A percentile compares a stretch with the other conserved stretches of the same genome.
These are phyloP conservation scores for Suhomyces maxii DNA, from an alignment of 1,139 yeast species.

Conservation along the genomic window DNA sequence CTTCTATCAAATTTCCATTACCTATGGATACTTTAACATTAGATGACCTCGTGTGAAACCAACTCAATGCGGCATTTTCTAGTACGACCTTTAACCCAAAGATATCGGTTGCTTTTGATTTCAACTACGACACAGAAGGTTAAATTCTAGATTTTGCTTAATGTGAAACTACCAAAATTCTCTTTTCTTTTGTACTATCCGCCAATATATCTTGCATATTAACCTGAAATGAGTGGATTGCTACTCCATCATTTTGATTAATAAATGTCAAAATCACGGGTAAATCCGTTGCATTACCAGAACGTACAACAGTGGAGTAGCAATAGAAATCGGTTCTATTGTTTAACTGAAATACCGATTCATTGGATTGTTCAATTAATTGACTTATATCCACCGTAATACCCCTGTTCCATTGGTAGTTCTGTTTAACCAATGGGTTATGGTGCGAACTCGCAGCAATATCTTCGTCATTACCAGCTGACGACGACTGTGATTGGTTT, in stretches of 20 bases:
- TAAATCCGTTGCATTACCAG: conserved; percentile 9
- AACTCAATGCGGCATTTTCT: no score
- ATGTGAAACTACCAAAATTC: background rate
- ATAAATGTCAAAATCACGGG: conserved; percentile 32
- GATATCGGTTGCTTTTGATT: background rate
- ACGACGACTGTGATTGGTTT: background rate
- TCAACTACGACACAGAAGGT: background rate
- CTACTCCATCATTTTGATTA: conserved; percentile 14
- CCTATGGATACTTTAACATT: no score
- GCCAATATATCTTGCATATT: conserved; percentile 3
- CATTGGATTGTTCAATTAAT: conserved; percentile 1
- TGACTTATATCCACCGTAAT: conserved; percentile 1
- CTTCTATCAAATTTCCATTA: no score
- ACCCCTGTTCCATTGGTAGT: conserved; percentile 2
- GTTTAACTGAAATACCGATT: conserved; percentile 9
- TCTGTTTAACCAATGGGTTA: background rate
- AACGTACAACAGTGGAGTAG: conserved; percentile 18
- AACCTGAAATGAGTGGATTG: conserved; percentile 3
- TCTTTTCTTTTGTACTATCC: background rate
- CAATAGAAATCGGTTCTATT: conserved; percentile 18
- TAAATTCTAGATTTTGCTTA: background rate
- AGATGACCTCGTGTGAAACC: no score
- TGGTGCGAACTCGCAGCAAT: background rate
- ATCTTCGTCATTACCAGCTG: no score
- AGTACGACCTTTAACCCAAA: no score